Base-by-base conservation (phyloP, 306 rosid genomes). In the Prunus dulcis region DNA sequence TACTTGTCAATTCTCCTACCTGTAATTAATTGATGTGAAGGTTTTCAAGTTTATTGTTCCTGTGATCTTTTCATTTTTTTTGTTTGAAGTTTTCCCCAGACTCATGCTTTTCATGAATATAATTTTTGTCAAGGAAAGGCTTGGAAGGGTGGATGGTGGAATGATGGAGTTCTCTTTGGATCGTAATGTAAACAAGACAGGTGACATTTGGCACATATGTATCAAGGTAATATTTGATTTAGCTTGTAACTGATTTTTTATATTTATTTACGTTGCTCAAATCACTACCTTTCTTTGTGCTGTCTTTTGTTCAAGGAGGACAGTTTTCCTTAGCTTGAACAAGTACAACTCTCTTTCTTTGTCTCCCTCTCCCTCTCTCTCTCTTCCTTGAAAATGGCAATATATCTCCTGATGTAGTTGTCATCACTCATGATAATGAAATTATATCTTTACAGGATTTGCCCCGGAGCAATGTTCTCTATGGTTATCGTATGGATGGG, bases 171-270 rank as follows among this genome's bases (percentile, higher is more conserved):
- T 95, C 72, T 81, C 85, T 69, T 86, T 95, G 88, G 93, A 95
- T 87, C 96, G 88, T 79, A 75, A 72, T 64, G 74, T 75, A 81
- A 92, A 95, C 81, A 95, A 87, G 88, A 95, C 99, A 11, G 97
- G 96, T 80, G 97, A 95, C 81, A 81, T 92, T 76, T 95, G 99
- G 99, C 99, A 95, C 87, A 86, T 95, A 61, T 81, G 91, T 75
- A 61, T 95, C 57, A 85, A 92, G 97, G 97, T 95, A 88, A 23
- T n/a, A 4, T 73, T 74, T 77, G 74, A 70, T 52, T 64, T 58
- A 64, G 71, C 63, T 68, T 80, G 83, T 84, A 6, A 38, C 43
- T 38, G 43, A 6, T 34, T 34, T 34, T 34, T 0, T 32, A 0
- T 32, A 4, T 34, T 5, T 5, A 67, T 52, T 67, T 58, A 69